phyloP scores from a whole-genome alignment of 768 basidiomycete genomes.

The Mrakia hoshinonis region DNA sequence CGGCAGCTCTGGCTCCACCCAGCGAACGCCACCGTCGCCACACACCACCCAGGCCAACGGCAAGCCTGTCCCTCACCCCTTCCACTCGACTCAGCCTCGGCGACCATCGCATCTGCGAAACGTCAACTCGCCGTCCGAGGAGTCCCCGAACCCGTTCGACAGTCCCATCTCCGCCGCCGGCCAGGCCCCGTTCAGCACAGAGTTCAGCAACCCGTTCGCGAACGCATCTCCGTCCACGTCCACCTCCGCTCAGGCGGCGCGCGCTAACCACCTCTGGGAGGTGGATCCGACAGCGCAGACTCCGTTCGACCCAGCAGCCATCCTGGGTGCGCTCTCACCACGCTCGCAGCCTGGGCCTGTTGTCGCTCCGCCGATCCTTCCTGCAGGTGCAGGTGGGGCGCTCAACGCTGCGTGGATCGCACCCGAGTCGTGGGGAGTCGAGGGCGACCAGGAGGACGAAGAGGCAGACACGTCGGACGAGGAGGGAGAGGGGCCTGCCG shows the following conservation, averaged over 20 bases:
- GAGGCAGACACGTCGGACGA: constrained; percentile 33
- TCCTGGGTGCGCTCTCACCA: neutral
- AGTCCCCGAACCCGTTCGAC: constrained; percentile 21
- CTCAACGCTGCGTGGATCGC: constrained; percentile 33
- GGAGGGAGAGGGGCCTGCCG: constrained; percentile 25
- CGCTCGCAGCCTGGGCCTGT: neutral
- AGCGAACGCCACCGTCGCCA: constrained; percentile 34
- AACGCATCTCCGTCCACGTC: neutral
- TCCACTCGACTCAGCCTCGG: constrained; percentile 34
- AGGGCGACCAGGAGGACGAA: constrained; percentile 40
- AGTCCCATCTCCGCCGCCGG: constrained; percentile 27
- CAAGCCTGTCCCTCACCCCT: neutral
- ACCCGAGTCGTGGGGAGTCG: constrained; percentile 48
- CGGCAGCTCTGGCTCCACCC: constrained; percentile 7
- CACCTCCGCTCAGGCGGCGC: neutral
- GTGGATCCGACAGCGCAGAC: constrained; percentile 24
- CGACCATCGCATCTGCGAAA: constrained; percentile 40
- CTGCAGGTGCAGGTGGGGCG: neutral
- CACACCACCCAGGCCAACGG: constrained; percentile 19
- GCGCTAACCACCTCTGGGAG: constrained; percentile 17
- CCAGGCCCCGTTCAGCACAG: constrained; percentile 25
- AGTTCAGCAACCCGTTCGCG: constrained; percentile 39
- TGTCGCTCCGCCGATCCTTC: constrained; percentile 14
- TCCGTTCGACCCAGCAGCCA: constrained; percentile 2
- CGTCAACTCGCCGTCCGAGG: constrained; percentile 33